phyloP scores from a whole-genome alignment of 495 filamentous ascomycete species.

The Pyrenula massariospora region DNA sequence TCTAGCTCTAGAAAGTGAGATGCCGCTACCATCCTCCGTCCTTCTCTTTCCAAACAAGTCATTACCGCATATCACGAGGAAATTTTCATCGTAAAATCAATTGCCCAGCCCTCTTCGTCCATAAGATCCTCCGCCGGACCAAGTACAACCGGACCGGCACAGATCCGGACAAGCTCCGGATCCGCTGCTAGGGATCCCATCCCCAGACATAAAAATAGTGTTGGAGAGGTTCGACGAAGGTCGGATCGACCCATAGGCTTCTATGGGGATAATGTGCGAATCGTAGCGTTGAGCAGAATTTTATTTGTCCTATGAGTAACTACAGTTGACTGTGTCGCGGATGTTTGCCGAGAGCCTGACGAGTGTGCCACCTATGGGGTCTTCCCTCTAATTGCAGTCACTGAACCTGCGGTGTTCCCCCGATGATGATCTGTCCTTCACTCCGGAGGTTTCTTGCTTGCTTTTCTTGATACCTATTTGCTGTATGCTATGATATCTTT shows the following conservation, averaged over 20 bases:
- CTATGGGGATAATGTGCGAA: background rate
- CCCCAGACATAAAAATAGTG: too few relatives aligned
- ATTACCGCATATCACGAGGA: too few relatives aligned
- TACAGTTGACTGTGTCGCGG: background rate
- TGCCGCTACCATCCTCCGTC: too few relatives aligned
- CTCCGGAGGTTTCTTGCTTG: background rate
- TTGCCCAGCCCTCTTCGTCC: too few relatives aligned
- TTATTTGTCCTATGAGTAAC: background rate
- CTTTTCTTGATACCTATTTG: background rate
- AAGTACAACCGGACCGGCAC: too few relatives aligned
- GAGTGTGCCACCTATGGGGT: background rate
- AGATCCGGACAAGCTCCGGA: too few relatives aligned
- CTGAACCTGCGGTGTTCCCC: background rate
- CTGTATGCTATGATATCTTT: background rate
- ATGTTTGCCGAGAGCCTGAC: background rate
- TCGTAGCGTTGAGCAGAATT: background rate
- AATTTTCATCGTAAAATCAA: too few relatives aligned
- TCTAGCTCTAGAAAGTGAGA: too few relatives aligned
- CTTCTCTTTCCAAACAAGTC: too few relatives aligned
- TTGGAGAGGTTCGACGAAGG: background rate
- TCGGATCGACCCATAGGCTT: background rate
- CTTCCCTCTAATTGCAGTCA: background rate
- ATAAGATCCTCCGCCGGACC: too few relatives aligned
- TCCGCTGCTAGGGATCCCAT: too few relatives aligned
- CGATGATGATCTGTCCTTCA: background rate